phyloP scores from a whole-genome alignment of 2,329 filamentous ascomycete species.

The Coniella vitis region DNA sequence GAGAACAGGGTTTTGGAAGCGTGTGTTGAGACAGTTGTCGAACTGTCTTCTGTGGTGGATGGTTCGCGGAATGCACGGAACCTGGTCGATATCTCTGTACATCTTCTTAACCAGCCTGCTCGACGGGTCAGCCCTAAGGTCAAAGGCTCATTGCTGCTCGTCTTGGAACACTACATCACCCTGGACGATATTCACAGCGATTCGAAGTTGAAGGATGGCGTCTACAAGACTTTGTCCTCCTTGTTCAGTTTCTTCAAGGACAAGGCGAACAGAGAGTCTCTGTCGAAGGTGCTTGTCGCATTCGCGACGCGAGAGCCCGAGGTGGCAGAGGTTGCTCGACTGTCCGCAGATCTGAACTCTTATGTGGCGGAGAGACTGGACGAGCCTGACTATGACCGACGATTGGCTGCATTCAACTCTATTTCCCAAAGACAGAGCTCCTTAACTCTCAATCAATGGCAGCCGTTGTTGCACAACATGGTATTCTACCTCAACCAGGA shows the following conservation, averaged over 20 bases:
- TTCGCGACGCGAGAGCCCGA: constrained; percentile 59
- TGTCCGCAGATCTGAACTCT: constrained; percentile 78
- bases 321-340: constrained; percentile 54
- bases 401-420: constrained; percentile 66
- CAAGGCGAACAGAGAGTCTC: constrained; percentile 62
- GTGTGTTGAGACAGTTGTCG: constrained; percentile 72
- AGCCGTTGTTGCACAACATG: constrained; percentile 81
- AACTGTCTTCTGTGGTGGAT: constrained; percentile 64
- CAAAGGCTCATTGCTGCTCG: constrained; percentile 73
- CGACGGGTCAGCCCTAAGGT: constrained; percentile 74
- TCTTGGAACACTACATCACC: constrained; percentile 74
- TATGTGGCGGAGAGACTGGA: constrained; percentile 66
- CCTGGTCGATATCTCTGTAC: constrained; percentile 72
- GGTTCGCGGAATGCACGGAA: constrained; percentile 64
- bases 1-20: constrained; percentile 72
- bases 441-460: constrained; percentile 71
- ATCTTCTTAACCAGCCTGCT: constrained; percentile 77
- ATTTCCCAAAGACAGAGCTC: constrained; percentile 58
- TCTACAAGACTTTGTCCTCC: constrained; percentile 69
- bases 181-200: constrained; percentile 53
- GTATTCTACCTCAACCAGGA: constrained; percentile 79
- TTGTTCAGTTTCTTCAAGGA: constrained; percentile 91
- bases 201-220: constrained; percentile 49
- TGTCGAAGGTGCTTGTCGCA: constrained; percentile 66
- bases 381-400: constrained; percentile 80